Percentiles rank a stretch among this genome's conserved stretches.
phyloP scores from a whole-genome alignment of 2,329 filamentous ascomycete species.

The Aureobasidium sp. region DNA sequence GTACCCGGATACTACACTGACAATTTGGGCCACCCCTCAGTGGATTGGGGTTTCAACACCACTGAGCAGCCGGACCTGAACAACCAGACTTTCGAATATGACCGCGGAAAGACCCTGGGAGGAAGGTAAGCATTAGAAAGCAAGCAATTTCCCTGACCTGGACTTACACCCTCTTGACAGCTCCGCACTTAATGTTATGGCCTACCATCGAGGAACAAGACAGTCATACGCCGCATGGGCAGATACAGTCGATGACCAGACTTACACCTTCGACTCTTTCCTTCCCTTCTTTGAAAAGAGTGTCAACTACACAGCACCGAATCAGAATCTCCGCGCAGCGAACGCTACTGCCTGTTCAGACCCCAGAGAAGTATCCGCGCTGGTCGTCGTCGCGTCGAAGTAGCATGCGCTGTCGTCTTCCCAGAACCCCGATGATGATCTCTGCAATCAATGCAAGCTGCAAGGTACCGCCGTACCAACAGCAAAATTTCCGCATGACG shows the following conservation, averaged over 20 bases:
- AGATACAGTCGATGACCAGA: slow-evolving; percentile 30
- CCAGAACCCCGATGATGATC: no score
- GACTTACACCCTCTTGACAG: neutral
- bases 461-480: no score
- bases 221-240: slow-evolving; percentile 31
- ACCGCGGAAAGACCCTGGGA: slow-evolving; percentile 25
- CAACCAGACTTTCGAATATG: slow-evolving; percentile 20
- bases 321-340: slow-evolving; percentile 19
- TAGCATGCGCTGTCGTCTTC: no score
- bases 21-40: neutral
- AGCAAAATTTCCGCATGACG: neutral
- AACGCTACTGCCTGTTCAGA: slow-evolving; percentile 20
- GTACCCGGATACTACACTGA: slow-evolving; percentile 3
- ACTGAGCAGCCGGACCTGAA: slow-evolving; percentile 15
- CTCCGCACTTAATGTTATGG: slow-evolving; percentile 23
- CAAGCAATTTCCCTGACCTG: no score
- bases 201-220: slow-evolving; percentile 27
- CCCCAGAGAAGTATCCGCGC: no score
- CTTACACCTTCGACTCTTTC: slow-evolving; percentile 25
- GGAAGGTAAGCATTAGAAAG: slow-evolving; percentile 15
- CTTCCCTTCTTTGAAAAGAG: slow-evolving; percentile 22
- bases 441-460: no score
- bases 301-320: slow-evolving; percentile 20
- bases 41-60: neutral
- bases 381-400: no score